Evolutionary conservation across 352 stramenopile genomes (phyloP).

Genomic region (Pythium vanterpoolii): DNA sequence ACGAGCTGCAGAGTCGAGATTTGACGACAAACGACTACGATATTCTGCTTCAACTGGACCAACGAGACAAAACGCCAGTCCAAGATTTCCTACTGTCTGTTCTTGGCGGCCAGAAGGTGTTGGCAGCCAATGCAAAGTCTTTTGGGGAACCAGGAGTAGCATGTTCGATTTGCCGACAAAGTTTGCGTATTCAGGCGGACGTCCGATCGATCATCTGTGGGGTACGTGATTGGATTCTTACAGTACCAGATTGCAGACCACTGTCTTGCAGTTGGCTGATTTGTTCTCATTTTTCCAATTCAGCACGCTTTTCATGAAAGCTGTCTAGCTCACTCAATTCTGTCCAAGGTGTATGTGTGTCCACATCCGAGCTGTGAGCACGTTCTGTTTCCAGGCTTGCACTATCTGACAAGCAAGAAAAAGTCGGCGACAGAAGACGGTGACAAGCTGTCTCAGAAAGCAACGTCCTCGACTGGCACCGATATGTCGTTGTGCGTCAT

Average conservation of each 20-base stretch:
- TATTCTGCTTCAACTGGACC: constrained; percentile 66
- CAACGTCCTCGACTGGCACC: neutral
- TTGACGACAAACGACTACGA: constrained; percentile 86
- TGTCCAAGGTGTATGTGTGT: constrained; percentile 58
- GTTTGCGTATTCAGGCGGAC: constrained; percentile 52
- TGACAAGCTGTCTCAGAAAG: neutral
- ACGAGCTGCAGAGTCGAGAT: constrained; percentile 66
- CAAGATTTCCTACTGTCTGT: constrained; percentile 68
- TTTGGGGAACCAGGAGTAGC: constrained; percentile 35
- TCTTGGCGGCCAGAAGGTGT: constrained; percentile 41
- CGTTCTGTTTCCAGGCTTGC: constrained; percentile 61
- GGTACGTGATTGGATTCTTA: constrained; percentile 26
- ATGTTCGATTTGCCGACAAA: constrained; percentile 62
- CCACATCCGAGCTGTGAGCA: constrained; percentile 44
- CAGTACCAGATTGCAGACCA: neutral
- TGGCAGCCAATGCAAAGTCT: constrained; percentile 42
- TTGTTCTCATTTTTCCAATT: neutral
- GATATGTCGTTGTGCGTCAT: constrained; percentile 11
- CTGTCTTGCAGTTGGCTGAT: neutral
- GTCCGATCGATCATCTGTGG: constrained; percentile 51
- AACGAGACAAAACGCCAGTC: constrained; percentile 50
- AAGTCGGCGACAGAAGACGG: neutral
- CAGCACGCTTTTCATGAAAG: constrained; percentile 81
- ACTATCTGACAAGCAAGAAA: constrained; percentile 23
- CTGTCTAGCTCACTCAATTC: constrained; percentile 62